These are phyloP conservation scores for Lecanicillium sp. DNA, from an alignment of 2,329 filamentous ascomycete species.

Conservation along the genomic window DNA sequence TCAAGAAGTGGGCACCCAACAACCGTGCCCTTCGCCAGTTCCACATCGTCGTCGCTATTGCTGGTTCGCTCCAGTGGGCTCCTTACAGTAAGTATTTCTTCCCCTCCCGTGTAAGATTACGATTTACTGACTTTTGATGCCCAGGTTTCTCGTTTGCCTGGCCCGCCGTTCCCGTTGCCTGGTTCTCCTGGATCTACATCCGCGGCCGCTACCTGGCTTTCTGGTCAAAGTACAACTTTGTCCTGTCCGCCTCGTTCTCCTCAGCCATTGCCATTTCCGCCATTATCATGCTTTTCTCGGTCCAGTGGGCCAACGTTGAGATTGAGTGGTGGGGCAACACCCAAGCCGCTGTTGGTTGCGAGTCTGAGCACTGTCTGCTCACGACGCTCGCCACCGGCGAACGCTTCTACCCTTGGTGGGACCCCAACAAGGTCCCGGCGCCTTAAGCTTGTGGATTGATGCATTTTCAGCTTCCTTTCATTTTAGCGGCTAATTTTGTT, in stretches of 20 bases:
- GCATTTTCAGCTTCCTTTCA: not conserved
- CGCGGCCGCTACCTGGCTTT: constrained; percentile 34
- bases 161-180: constrained; percentile 38
- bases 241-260: constrained; percentile 36
- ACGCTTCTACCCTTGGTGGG: constrained; percentile 20
- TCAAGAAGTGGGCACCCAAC: constrained; percentile 24
- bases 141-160: constrained; percentile 30
- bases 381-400: constrained; percentile 15
- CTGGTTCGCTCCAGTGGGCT: constrained; percentile 30
- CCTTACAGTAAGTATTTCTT: constrained; percentile 30
- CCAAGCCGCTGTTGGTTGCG: constrained; percentile 15
- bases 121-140: too few species aligned
- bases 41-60: constrained; percentile 33
- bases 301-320: constrained; percentile 28
- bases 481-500: not conserved
- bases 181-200: constrained; percentile 39
- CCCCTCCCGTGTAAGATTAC: too few species aligned
- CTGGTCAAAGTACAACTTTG: constrained; percentile 43
- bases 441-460: constrained; percentile 7
- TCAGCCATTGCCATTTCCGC: constrained; percentile 36
- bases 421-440: constrained; percentile 13
- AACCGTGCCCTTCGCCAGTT: constrained; percentile 26
- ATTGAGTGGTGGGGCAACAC: constrained; percentile 39
- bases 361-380: constrained; percentile 15
- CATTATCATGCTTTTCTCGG: constrained; percentile 39